These are phyloP conservation scores for Saccharomycopsis sp. DNA, from an alignment of 805 yeast genomes.

Conservation along the genomic window DNA sequence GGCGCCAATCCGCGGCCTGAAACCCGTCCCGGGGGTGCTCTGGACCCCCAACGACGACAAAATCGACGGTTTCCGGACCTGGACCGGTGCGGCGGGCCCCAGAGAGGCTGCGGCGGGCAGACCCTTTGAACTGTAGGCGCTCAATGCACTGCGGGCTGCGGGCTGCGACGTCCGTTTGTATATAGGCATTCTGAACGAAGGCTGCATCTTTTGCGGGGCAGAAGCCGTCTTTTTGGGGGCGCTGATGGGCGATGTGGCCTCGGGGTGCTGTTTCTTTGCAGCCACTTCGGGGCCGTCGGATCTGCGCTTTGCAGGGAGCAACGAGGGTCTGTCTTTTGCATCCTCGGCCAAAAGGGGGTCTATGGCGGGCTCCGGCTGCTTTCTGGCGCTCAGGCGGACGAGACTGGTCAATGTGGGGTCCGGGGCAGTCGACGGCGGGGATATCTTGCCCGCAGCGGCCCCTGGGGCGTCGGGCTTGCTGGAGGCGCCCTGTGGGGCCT, in stretches of 20 bases:
- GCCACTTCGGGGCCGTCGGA: not conserved
- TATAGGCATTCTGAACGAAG: constrained; percentile 16
- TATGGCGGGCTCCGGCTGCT: constrained; percentile 4
- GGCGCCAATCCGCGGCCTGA: constrained; percentile 7
- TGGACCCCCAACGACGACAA: constrained; percentile 12
- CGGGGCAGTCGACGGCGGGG: constrained; percentile 11
- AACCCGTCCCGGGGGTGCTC: not conserved
- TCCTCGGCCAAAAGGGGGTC: not conserved
- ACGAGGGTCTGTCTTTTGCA: constrained; percentile 5
- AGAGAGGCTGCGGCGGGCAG: not conserved
- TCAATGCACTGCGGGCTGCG: constrained; percentile 4
- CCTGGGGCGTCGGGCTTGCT: constrained; percentile 23
- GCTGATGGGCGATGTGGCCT: not conserved
- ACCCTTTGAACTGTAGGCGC: constrained; percentile 2
- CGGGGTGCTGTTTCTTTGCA: not conserved
- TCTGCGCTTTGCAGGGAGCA: constrained; percentile 12
- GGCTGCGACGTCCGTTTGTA: constrained; percentile 4
- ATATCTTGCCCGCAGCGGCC: not conserved
- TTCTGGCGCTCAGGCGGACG: constrained; percentile 4
- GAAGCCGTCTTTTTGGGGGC: not conserved
- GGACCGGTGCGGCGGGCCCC: not conserved
- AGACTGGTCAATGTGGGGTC: constrained; percentile 11
- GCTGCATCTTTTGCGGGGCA: not conserved
- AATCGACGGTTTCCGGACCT: constrained; percentile 17
- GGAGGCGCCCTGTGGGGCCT: too few species aligned